Evolutionary conservation across 2,329 filamentous ascomycete genomes (phyloP).

Genomic region (Leptographium procerum): DNA sequence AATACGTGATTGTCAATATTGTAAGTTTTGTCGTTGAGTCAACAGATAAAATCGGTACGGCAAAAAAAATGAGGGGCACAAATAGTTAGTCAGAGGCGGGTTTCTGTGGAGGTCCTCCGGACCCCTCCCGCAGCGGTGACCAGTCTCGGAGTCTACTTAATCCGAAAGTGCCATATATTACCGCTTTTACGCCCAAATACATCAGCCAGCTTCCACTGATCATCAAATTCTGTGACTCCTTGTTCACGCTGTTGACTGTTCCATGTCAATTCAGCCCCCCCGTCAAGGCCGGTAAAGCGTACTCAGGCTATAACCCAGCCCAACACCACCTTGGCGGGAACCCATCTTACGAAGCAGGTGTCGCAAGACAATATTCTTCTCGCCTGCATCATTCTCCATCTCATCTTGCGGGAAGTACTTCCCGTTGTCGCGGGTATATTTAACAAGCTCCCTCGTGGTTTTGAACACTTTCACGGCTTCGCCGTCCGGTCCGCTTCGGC

Average conservation of each 20-base stretch:
- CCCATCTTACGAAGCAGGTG: background rate
- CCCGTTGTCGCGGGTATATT: background rate
- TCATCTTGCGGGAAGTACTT: background rate
- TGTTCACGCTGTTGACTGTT: too few relatives aligned
- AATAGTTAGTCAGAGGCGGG: background rate
- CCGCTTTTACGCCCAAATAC: background rate
- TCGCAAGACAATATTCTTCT: conserved; percentile 4
- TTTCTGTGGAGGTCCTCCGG: background rate
- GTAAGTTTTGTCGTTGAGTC: background rate
- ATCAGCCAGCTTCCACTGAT: background rate
- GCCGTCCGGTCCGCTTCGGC: background rate
- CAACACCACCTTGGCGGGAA: background rate
- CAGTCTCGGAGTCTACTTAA: background rate
- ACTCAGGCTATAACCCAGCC: background rate
- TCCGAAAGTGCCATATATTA: background rate
- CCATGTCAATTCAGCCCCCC: background rate
- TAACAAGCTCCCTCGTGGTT: background rate
- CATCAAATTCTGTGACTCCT: background rate
- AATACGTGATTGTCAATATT: background rate
- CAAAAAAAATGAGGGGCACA: conserved; percentile 5
- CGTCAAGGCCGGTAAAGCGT: background rate
- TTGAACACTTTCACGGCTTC: background rate
- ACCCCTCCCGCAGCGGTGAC: background rate
- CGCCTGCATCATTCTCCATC: background rate
- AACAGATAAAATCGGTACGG: background rate